A percentile compares a stretch with the other conserved stretches of the same genome.
Conservation (phyloP, 2,329 filamentous ascomycete species). For the Seiridium unicorne region DNA sequence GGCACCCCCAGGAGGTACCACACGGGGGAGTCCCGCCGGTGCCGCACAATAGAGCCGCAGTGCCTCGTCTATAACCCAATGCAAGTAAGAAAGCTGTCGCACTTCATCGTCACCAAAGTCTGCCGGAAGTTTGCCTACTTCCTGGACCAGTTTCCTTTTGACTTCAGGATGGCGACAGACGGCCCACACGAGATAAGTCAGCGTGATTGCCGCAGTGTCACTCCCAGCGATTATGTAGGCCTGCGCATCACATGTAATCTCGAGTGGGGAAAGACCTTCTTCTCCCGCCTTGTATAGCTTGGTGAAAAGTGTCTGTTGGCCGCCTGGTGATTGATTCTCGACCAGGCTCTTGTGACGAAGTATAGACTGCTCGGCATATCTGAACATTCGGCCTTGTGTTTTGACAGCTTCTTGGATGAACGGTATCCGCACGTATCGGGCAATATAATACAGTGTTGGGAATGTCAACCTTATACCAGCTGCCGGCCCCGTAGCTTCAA, state of each 20-base stretch:
- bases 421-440: conserved; percentile 22
- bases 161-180: conserved; percentile 29
- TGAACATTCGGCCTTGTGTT: conserved; percentile 12
- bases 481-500: conserved; percentile 26
- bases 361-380: conserved; percentile 27
- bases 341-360: conserved; percentile 22
- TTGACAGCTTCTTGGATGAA: conserved; percentile 12
- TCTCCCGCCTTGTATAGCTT: conserved; percentile 33
- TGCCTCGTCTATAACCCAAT: conserved; percentile 42
- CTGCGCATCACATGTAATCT: conserved; percentile 37
- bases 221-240: conserved; percentile 40
- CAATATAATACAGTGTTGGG: conserved; percentile 23
- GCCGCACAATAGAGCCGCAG: conserved; percentile 41
- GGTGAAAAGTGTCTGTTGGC: conserved; percentile 31
- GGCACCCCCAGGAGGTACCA: conserved; percentile 36
- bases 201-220: conserved; percentile 48
- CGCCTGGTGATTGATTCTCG: conserved; percentile 11
- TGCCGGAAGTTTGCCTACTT: conserved; percentile 31
- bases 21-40: conserved; percentile 36
- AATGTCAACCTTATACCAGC: conserved; percentile 24
- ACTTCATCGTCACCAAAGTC: conserved; percentile 30
- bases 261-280: conserved; percentile 19
- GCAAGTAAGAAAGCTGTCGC: conserved; percentile 35
- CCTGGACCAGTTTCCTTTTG: conserved; percentile 28
- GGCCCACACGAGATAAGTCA: conserved; percentile 47